A percentile compares a stretch with the other conserved stretches of the same genome.
Conservation (phyloP, 495 filamentous ascomycete genomes). For the Penicillium chermesinum region DNA sequence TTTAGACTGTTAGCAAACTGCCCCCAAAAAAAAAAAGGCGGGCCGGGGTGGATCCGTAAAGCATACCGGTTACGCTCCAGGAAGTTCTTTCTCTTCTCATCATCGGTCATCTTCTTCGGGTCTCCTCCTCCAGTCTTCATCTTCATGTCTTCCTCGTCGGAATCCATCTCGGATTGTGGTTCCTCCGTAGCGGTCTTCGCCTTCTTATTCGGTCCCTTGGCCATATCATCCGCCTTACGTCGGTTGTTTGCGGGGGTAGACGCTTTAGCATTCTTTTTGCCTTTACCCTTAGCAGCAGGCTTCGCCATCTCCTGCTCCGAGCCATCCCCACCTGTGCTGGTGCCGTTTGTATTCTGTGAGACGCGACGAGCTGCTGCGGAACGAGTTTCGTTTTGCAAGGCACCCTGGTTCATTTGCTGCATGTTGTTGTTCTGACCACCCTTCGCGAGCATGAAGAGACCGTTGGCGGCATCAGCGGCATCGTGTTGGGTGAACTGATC, state of each 20-base stretch:
- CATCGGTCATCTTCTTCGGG: constrained; percentile 93
- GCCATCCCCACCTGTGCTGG: constrained; percentile 52
- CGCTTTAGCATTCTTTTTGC: constrained; percentile 60
- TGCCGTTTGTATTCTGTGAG: constrained; percentile 35
- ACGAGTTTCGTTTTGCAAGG: constrained; percentile 27
- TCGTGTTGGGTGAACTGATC: constrained; percentile 79
- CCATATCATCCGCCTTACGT: constrained; percentile 75
- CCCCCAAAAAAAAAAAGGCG: not conserved
- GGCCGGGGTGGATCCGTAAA: no score
- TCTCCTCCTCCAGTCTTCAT: constrained; percentile 27
- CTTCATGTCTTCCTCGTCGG: constrained; percentile 51
- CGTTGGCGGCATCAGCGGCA: constrained; percentile 90
- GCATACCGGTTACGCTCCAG: constrained; percentile 91
- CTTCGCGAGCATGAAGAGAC: constrained; percentile 84
- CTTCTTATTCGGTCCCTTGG: constrained; percentile 69
- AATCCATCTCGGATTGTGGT: constrained; percentile 50
- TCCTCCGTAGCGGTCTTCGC: constrained; percentile 54
- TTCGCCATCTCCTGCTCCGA: constrained; percentile 67
- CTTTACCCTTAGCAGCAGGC: constrained; percentile 59
- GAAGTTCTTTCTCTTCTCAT: constrained; percentile 98
- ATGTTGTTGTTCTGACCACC: constrained; percentile 47
- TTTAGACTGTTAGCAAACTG: constrained; percentile 15
- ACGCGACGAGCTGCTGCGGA: constrained; percentile 25
- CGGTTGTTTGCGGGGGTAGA: constrained; percentile 50
- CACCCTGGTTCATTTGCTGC: constrained; percentile 30